Percentiles rank a stretch among this genome's conserved stretches.
Conservation (phyloP, 2,329 filamentous ascomycete species). For the Aspergillus sp. region DNA sequence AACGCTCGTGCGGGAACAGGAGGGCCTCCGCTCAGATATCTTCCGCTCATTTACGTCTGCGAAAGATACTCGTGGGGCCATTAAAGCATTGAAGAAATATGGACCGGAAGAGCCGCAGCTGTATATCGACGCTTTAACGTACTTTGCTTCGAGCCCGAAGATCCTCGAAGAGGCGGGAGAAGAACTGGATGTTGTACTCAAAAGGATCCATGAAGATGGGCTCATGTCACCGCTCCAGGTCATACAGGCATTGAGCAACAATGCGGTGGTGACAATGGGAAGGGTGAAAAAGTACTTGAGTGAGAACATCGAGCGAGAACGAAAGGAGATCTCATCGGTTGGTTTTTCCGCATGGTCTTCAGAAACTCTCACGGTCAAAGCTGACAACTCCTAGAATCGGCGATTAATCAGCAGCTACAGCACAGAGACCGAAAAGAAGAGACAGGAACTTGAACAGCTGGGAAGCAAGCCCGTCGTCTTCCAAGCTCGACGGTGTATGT, state of each 20-base stretch:
- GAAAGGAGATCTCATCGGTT: slow-evolving; percentile 73
- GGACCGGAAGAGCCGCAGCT: slow-evolving; percentile 86
- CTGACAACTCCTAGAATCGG: slow-evolving; percentile 59
- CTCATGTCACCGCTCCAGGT: slow-evolving; percentile 96
- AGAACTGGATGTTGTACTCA: slow-evolving; percentile 76
- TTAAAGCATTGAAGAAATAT: slow-evolving; percentile 87
- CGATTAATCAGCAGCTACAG: slow-evolving; percentile 81
- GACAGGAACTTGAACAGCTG: slow-evolving; percentile 74
- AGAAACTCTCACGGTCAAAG: slow-evolving; percentile 1
- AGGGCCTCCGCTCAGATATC: slow-evolving; percentile 88
- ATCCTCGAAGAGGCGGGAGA: slow-evolving; percentile 84
- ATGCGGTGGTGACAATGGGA: slow-evolving; percentile 90
- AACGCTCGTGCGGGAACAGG: slow-evolving; percentile 88
- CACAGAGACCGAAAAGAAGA: slow-evolving; percentile 76
- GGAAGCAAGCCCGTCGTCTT: slow-evolving; percentile 81
- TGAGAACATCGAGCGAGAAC: slow-evolving; percentile 83
- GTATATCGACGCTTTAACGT: slow-evolving; percentile 87
- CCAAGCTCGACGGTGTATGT: slow-evolving; percentile 82
- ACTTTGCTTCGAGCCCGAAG: slow-evolving; percentile 81
- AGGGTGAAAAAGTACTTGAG: slow-evolving; percentile 93
- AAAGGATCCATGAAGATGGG: slow-evolving; percentile 83
- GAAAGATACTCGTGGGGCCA: slow-evolving; percentile 85
- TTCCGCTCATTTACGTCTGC: slow-evolving; percentile 94
- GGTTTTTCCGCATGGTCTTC: slow-evolving; percentile 12
- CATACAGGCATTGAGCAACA: slow-evolving; percentile 80